Evolutionary conservation across 768 basidiomycete species (phyloP), one percentile per base, ranked within the genome.

Genomic region (Lentinula aciculospora): DNA sequence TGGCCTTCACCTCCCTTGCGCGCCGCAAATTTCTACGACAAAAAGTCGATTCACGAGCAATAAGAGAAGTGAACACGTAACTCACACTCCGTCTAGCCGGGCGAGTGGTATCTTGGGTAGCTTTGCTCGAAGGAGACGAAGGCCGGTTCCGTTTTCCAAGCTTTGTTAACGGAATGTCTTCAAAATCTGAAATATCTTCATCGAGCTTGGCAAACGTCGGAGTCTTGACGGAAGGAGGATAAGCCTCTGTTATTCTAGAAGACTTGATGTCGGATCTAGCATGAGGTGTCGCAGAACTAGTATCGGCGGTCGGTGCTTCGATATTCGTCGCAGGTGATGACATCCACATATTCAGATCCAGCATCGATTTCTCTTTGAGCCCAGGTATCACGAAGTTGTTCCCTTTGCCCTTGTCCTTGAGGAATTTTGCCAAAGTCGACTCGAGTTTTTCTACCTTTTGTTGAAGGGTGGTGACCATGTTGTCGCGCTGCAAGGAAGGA

Each of bases 181-280:
- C 56, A 37, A 47, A 57, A 27, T 57, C 56, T 13, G 56, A 57
- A 10, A 57, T 57, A 27, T 57, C 56, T 21, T 57, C 56, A 6
- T 57, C 56, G 36, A 47, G 45, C 27, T 39, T 57, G 31, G 56
- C 44, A 29, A 57, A 57, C 21, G 45, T 57, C 15, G 54, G 54
- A 34, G 40, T 31, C 15, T 25, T 19, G 15, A n/a, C n/a, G n/a
- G n/a, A n/a, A n/a, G n/a, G n/a, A n/a, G n/a, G n/a, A n/a, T n/a
- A n/a, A n/a, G n/a, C n/a, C n/a, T n/a, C n/a, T n/a, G n/a, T n/a
- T n/a, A n/a, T n/a, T n/a, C n/a, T n/a, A n/a, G n/a, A n/a, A n/a
- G n/a, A n/a, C n/a, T n/a, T n/a, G n/a, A n/a, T n/a, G n/a, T n/a
- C n/a, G n/a, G n/a, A n/a, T n/a, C n/a, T n/a, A 32, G 7, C 1